These are phyloP conservation scores for Luvunga scandens DNA, from an alignment of 345 rosid genomes.

Conservation along the genomic window DNA sequence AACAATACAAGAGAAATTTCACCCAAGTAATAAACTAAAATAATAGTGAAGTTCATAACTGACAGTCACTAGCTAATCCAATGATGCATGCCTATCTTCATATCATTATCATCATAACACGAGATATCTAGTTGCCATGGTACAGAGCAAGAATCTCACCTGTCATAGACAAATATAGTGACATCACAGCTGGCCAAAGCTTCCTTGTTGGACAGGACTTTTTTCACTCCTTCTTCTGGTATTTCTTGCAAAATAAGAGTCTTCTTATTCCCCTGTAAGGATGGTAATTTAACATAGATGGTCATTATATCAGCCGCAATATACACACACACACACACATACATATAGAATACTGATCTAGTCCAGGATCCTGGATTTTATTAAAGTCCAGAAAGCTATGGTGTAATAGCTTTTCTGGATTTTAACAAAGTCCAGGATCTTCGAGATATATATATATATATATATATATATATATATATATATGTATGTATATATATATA, in stretches of 20 bases:
- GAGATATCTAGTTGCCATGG: background rate
- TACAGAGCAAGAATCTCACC: constrained; percentile 36
- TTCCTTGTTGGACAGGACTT: constrained; percentile 45
- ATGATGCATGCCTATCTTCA: background rate
- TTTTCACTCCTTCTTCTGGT: constrained; percentile 61
- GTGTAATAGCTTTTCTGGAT: too few relatives aligned
- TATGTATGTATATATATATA: too few relatives aligned
- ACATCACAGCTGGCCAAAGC: constrained; percentile 68
- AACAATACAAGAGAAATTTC: background rate
- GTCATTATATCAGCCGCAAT: constrained; percentile 12
- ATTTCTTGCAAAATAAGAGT: constrained; percentile 70
- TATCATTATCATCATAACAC: background rate
- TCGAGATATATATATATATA: too few relatives aligned
- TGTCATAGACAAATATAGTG: constrained; percentile 68
- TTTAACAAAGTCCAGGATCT: too few relatives aligned
- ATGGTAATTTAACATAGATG: constrained; percentile 8
- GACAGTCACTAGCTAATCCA: background rate
- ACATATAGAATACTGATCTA: too few relatives aligned
- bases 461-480: too few relatives aligned
- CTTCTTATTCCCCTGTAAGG: constrained; percentile 57
- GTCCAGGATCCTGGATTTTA: too few relatives aligned
- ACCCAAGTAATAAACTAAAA: background rate
- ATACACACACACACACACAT: too few relatives aligned
- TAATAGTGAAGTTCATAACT: background rate
- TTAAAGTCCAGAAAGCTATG: too few relatives aligned